Conservation (phyloP, 257 asterid genomes). For the Solanum peruvianum region DNA sequence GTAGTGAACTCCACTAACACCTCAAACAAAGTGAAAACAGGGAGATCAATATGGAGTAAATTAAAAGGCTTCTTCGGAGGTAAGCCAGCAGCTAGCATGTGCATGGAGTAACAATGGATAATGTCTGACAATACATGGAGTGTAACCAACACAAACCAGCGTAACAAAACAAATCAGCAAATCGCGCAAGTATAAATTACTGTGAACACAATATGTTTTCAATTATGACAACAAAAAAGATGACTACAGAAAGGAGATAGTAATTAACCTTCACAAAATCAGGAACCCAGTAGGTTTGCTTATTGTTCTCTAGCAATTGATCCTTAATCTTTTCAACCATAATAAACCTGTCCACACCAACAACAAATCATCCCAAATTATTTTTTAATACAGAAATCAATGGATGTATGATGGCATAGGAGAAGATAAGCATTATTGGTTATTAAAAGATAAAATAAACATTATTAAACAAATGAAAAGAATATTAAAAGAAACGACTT, state of each 20-base stretch:
- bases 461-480: background rate
- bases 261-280: conserved; percentile 74
- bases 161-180: background rate
- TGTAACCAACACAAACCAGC: background rate
- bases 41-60: background rate
- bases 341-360: conserved; percentile 40
- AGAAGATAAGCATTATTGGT: background rate
- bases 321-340: conserved; percentile 93
- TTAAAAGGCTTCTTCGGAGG: background rate
- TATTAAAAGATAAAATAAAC: background rate
- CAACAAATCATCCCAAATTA: background rate
- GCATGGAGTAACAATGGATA: background rate
- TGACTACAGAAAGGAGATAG: background rate
- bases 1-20: background rate
- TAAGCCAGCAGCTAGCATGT: background rate
- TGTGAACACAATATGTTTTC: background rate
- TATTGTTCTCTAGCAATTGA: conserved; percentile 80
- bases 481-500: background rate
- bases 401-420: background rate
- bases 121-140: background rate
- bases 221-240: background rate
- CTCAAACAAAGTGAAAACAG: background rate
- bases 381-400: background rate
- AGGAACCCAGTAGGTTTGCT: conserved; percentile 91
- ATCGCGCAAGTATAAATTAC: background rate